Percentiles rank a stretch among this genome's conserved stretches.
These are phyloP conservation scores for Tuber brumale DNA, from an alignment of 495 filamentous ascomycete species.

Conservation along the genomic window DNA sequence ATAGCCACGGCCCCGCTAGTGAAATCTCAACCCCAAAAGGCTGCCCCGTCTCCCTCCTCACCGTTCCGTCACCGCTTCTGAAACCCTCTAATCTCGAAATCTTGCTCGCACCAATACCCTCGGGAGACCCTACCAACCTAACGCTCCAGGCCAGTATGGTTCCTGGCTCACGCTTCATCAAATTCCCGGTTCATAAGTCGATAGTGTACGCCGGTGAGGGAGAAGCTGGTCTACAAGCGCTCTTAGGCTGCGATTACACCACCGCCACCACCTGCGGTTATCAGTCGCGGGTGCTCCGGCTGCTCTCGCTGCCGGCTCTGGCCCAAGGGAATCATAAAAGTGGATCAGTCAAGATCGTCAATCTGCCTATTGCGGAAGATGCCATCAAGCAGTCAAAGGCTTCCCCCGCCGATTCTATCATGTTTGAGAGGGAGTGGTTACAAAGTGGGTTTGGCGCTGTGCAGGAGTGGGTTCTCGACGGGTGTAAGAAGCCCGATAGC, in stretches of 20 bases:
- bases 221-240: constrained; percentile 50
- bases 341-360: constrained; percentile 52
- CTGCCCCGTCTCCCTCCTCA: constrained; percentile 48
- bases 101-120: constrained; percentile 55
- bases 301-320: constrained; percentile 34
- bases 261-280: background rate
- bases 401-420: constrained; percentile 4
- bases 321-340: constrained; percentile 33
- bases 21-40: constrained; percentile 22
- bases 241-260: constrained; percentile 44
- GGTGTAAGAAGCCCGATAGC: background rate
- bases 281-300: constrained; percentile 42
- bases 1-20: constrained; percentile 21
- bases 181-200: constrained; percentile 78
- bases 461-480: constrained; percentile 15
- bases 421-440: constrained; percentile 17
- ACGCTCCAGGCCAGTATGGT: constrained; percentile 17
- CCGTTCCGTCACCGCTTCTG: constrained; percentile 62
- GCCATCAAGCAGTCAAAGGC: constrained; percentile 38
- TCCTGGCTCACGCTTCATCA: constrained; percentile 47
- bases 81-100: constrained; percentile 64
- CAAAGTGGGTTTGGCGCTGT: constrained; percentile 15
- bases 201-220: constrained; percentile 65
- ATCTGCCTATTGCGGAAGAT: constrained; percentile 45
- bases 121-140: constrained; percentile 15